Base-by-base conservation (phyloP, 371 early-diverging fungal genomes). In the Lichtheimia ramosa region DNA sequence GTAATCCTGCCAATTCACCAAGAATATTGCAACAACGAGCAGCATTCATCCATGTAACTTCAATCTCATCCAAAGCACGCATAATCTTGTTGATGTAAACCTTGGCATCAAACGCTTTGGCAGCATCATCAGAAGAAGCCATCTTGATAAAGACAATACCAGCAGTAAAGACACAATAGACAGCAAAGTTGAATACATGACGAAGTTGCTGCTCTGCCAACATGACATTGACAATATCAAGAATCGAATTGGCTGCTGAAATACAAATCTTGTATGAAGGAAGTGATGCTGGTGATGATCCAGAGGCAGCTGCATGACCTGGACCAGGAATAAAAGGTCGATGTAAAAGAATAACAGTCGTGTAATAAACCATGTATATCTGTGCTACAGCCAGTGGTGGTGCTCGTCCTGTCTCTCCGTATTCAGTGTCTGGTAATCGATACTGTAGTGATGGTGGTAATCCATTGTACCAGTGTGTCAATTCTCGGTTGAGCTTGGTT, bases 211-310 rank as follows among this genome's bases (percentile, higher is more conserved):
- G 43, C n/a, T 66, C 54, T 4, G 27, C 56, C 5, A 58, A 56
- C 58, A 67, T 56, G 27, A 62, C 64, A 52, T 66, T 70, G 23
- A 65, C 62, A 21, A 79, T 79, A 20, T 74, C 68, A 12, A 74
- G 56, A 50, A 75, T 79, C 5, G 74, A 62, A 2, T 63, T 66
- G 2, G 80, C 80, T 1, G 73, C 74, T n/a, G 70, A 70, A 8
- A 65, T 70, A 43, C 80, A 79, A 7, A 79, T 57, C 13, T 75
- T 65, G 10, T 69, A 68, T 13, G 80, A 79, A 2, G 81, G 79
- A 28, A 77, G 56, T 3, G 80, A 67, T 0, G 64, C 56, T 5
- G 69, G 18, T n/a, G 46, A n/a, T n/a, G 46, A n/a, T 16, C 18
- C 64, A 13, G 63, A 52, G 8, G 49, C 34, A 15, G 61, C 51